A percentile compares a stretch with the other conserved stretches of the same genome.
Evolutionary conservation across 1,284 basidiomycete genomes (phyloP).

Genomic region (Cutaneotrichosporon spelunceum): DNA sequence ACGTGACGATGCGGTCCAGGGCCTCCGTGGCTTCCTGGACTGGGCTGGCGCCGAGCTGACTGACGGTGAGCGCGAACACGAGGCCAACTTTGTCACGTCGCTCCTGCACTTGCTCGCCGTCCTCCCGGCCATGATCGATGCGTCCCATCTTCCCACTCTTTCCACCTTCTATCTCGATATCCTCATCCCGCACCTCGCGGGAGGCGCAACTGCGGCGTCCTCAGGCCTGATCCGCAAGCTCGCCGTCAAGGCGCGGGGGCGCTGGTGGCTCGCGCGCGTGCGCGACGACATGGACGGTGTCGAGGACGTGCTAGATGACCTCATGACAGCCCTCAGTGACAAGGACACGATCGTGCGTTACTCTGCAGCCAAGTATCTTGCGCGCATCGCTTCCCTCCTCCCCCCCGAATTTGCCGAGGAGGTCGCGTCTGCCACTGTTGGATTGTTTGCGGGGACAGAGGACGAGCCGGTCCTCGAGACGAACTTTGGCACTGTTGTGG

Average conservation of each 20-base stretch:
- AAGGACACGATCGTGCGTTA: conserved; percentile 95
- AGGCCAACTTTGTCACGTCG: conserved; percentile 38
- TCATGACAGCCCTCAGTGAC: conserved; percentile 76
- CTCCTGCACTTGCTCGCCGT: conserved; percentile 42
- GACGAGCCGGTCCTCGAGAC: conserved; percentile 45
- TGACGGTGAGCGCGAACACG: conserved; percentile 40
- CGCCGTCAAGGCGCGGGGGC: conserved; percentile 45
- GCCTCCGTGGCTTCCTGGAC: conserved; percentile 37
- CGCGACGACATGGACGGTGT: conserved; percentile 72
- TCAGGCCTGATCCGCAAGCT: conserved; percentile 48
- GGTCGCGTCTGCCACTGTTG: conserved; percentile 73
- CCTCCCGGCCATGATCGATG: conserved; percentile 37
- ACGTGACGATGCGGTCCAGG: conserved; percentile 40
- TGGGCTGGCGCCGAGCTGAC: conserved; percentile 37
- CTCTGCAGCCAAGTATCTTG: conserved; percentile 89
- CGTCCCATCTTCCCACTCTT: conserved; percentile 38
- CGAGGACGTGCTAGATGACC: conserved; percentile 69
- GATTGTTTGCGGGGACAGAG: conserved; percentile 58
- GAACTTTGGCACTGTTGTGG: conserved; percentile 39
- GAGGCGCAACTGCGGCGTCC: conserved; percentile 38
- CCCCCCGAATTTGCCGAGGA: conserved; percentile 72
- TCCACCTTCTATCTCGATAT: conserved; percentile 30
- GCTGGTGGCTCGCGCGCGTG: conserved; percentile 47
- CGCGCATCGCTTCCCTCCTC: conserved; percentile 76
- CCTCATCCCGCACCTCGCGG: conserved; percentile 42